Conservation (phyloP, 1,284 basidiomycete genomes). For the Hymenochaete sp. region DNA sequence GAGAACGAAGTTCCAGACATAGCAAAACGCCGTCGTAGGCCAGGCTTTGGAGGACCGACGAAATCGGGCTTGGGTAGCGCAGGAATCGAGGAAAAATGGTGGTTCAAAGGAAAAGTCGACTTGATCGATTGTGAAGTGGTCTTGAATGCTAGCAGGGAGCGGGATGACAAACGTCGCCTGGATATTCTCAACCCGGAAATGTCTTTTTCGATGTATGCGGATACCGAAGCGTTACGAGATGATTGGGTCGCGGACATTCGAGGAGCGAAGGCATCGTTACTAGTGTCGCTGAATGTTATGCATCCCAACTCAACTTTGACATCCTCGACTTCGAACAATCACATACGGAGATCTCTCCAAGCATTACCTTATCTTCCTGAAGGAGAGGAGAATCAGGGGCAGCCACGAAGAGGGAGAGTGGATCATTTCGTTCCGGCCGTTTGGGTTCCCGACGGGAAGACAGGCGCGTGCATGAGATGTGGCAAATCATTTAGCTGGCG, state of each 20-base stretch:
- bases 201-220: conserved; percentile 68
- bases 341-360: conserved; percentile 61
- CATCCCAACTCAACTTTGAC: conserved; percentile 74
- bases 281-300: conserved; percentile 56
- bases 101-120: conserved; percentile 57
- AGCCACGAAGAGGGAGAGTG: conserved; percentile 46
- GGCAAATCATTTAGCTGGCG: conserved; percentile 71
- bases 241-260: conserved; percentile 66
- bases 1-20: conserved; percentile 42
- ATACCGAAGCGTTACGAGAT: conserved; percentile 48
- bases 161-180: conserved; percentile 44
- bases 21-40: conserved; percentile 21
- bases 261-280: conserved; percentile 60
- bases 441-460: conserved; percentile 84
- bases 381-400: conserved; percentile 30
- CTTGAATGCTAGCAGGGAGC: conserved; percentile 40
- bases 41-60: conserved; percentile 24
- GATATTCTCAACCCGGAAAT: conserved; percentile 70
- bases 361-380: conserved; percentile 60
- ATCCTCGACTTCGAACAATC: conserved; percentile 63
- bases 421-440: conserved; percentile 88
- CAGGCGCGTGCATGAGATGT: conserved; percentile 79
- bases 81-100: conserved; percentile 51
- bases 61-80: conserved; percentile 33
- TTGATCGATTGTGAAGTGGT: conserved; percentile 75